A percentile compares a stretch with the other conserved stretches of the same genome.
phyloP scores from a whole-genome alignment of 1,284 basidiomycete genomes.

The Malassezia furfur region DNA sequence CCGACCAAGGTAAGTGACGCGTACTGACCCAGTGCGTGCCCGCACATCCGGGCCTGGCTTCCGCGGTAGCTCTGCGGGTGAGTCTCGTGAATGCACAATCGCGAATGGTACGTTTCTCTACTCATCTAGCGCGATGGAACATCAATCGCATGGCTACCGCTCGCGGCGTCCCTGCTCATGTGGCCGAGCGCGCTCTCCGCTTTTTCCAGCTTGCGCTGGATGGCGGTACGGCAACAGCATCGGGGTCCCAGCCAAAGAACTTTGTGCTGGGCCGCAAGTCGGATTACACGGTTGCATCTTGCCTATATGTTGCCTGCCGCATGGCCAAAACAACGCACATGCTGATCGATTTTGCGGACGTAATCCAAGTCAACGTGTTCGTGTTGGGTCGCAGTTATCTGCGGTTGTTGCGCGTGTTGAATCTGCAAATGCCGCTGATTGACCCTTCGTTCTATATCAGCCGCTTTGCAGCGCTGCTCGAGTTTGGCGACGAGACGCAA shows the following conservation, averaged over 20 bases:
- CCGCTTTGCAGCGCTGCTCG: constrained; percentile 88
- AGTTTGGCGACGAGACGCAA: constrained; percentile 88
- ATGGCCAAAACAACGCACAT: constrained; percentile 83
- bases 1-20: constrained; percentile 68
- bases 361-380: constrained; percentile 74
- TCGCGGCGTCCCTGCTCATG: constrained; percentile 67
- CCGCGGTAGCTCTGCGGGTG: constrained; percentile 39
- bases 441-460: constrained; percentile 96
- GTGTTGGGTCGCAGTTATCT: constrained; percentile 93
- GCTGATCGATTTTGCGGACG: constrained; percentile 82
- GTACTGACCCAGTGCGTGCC: constrained; percentile 20
- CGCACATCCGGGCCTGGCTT: constrained; percentile 41
- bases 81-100: constrained; percentile 68
- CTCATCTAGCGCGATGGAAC: constrained; percentile 60
- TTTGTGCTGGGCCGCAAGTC: constrained; percentile 64
- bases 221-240: constrained; percentile 51
- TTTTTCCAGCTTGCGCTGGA: constrained; percentile 88
- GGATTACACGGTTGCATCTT: constrained; percentile 86
- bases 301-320: constrained; percentile 86
- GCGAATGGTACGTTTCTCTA: constrained; percentile 61
- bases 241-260: constrained; percentile 37
- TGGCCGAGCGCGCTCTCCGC: constrained; percentile 71
- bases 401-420: constrained; percentile 79
- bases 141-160: constrained; percentile 71
- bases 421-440: constrained; percentile 72